A percentile compares a stretch with the other conserved stretches of the same genome.
These are phyloP conservation scores for Symbiodinium pilosum DNA, from an alignment of 73 alveolate genomes.

Conservation along the genomic window DNA sequence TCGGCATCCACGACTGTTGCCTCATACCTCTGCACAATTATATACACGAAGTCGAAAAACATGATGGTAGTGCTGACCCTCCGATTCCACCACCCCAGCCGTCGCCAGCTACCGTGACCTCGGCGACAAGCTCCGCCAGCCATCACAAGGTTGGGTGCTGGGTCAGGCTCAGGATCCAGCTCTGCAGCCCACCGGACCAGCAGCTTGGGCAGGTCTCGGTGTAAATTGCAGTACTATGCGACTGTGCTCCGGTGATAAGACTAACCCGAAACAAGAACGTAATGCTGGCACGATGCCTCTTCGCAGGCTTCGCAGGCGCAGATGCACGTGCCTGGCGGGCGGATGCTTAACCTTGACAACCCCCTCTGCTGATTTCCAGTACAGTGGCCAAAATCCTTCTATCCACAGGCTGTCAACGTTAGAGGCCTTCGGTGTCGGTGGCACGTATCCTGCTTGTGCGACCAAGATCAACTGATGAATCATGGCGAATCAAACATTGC, in stretches of 20 bases:
- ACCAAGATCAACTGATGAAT: too few species aligned
- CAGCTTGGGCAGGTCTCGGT: neutral
- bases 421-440: neutral
- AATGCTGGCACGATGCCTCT: too few species aligned
- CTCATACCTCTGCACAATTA: conserved; percentile 29
- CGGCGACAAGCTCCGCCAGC: neutral
- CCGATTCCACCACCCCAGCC: conserved; percentile 89
- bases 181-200: neutral
- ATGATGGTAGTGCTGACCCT: neutral
- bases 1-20: conserved; percentile 75
- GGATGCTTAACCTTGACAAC: neutral
- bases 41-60: neutral
- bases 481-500: too few species aligned
- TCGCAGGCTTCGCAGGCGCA: conserved; percentile 2
- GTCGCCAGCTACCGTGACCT: conserved; percentile 57
- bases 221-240: too few species aligned
- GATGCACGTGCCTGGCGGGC: neutral
- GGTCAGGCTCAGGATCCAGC: too few species aligned
- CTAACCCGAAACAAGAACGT: too few species aligned
- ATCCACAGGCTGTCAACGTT: too few species aligned
- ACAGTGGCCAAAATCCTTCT: too few species aligned
- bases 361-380: too few species aligned
- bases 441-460: neutral
- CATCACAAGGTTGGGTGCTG: too few species aligned
- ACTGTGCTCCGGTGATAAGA: too few species aligned